A percentile compares a stretch with the other conserved stretches of the same genome.
Evolutionary conservation across 768 basidiomycete genomes (phyloP).

Genomic region (Suillus decipiens): DNA sequence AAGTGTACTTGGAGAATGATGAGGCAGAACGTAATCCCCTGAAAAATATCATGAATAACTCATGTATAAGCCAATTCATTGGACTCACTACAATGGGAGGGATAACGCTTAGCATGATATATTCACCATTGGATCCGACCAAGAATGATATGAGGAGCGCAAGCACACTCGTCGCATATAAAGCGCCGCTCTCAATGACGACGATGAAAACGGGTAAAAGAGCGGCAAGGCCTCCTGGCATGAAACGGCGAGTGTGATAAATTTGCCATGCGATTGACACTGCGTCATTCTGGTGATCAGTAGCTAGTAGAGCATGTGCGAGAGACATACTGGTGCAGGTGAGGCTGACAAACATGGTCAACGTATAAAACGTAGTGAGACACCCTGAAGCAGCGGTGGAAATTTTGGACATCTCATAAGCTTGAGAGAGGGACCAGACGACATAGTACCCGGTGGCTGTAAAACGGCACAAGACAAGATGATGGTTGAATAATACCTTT

Average conservation of each 20-base stretch:
- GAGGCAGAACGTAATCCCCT: slow-evolving; percentile 11
- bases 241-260: slow-evolving; percentile 8
- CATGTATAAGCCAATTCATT: neutral
- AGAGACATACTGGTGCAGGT: neutral
- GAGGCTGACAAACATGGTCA: neutral
- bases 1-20: slow-evolving; percentile 13
- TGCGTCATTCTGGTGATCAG: neutral
- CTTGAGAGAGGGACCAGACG: slow-evolving; percentile 2
- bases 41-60: neutral
- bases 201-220: slow-evolving; percentile 12
- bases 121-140: slow-evolving; percentile 7
- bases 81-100: slow-evolving; percentile 4
- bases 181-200: slow-evolving; percentile 11
- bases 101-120: neutral
- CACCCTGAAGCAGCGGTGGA: neutral
- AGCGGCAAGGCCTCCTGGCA: slow-evolving; percentile 3
- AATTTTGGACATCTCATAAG: neutral
- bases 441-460: slow-evolving; percentile 2
- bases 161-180: slow-evolving; percentile 9
- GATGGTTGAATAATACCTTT: neutral
- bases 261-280: slow-evolving; percentile 9
- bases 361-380: neutral
- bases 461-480: neutral
- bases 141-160: slow-evolving; percentile 6
- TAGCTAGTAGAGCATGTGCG: neutral